Evolutionary conservation across 495 filamentous ascomycete species (phyloP).

Genomic region (Bathelium albidoporum): DNA sequence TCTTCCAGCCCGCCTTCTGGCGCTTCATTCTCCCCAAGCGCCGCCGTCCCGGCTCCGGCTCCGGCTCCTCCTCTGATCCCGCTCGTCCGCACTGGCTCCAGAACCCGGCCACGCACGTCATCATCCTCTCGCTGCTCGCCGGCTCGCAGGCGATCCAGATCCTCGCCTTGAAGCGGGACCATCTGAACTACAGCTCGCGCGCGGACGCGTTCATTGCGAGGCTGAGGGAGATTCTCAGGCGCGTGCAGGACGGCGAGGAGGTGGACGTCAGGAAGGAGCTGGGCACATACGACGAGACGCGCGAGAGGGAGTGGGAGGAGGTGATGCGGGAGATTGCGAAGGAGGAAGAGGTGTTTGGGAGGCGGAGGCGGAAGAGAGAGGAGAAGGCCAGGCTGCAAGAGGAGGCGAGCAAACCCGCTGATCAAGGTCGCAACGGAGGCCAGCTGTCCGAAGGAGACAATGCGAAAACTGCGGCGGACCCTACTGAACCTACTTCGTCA

Average conservation of each 20-base stretch:
- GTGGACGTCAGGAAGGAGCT: conserved; percentile 80
- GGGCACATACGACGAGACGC: conserved; percentile 64
- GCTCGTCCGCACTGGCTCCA: neutral
- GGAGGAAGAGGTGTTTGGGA: conserved; percentile 57
- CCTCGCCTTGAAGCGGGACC: conserved; percentile 69
- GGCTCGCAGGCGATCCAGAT: conserved; percentile 91
- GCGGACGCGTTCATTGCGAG: conserved; percentile 69
- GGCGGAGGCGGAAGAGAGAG: conserved; percentile 29
- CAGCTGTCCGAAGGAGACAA: neutral
- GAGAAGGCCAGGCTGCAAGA: conserved; percentile 6
- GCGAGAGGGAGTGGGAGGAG: conserved; percentile 86
- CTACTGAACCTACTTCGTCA: neutral
- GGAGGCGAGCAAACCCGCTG: neutral
- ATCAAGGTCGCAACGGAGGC: neutral
- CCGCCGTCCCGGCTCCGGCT: conserved; percentile 8
- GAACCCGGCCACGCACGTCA: conserved; percentile 92
- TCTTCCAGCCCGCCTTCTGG: conserved; percentile 21
- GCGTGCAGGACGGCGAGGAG: conserved; percentile 71
- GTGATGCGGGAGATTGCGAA: conserved; percentile 73
- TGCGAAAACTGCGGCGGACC: neutral
- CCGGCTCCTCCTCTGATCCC: neutral
- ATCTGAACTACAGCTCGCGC: conserved; percentile 55
- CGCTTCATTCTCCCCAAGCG: conserved; percentile 18
- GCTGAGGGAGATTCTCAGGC: conserved; percentile 72
- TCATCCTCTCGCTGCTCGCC: conserved; percentile 81